Percentiles rank a stretch among this genome's conserved stretches.
Evolutionary conservation across 225 moss, liverwort and hornwort species (phyloP).

Genomic region (Sphagnum contortum): DNA sequence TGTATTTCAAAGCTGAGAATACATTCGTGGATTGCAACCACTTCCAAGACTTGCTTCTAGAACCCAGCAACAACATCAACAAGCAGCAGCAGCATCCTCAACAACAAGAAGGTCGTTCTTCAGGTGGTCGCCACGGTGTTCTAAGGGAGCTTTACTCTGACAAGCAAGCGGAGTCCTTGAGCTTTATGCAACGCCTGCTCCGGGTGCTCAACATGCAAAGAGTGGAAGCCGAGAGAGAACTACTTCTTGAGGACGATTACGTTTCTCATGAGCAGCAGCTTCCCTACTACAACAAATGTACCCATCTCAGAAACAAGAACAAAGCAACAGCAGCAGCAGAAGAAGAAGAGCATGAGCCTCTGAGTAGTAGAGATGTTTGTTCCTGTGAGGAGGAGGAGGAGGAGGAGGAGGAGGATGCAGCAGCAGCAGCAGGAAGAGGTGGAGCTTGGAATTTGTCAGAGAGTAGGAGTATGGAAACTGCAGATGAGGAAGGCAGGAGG

Average conservation of each 20-base stretch:
- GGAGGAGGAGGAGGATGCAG: too few species aligned
- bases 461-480: slow-evolving; percentile 2
- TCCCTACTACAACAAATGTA: too few species aligned
- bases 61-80: too few species aligned
- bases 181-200: slow-evolving; percentile 52
- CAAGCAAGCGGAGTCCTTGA: slow-evolving; percentile 54
- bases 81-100: too few species aligned
- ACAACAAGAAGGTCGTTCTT: slow-evolving; percentile 29
- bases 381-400: too few species aligned
- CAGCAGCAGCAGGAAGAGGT: too few species aligned
- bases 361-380: too few species aligned
- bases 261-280: too few species aligned
- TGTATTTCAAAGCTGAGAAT: slow-evolving; percentile 12
- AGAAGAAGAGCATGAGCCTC: too few species aligned
- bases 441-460: too few species aligned
- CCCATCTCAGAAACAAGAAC: too few species aligned
- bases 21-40: slow-evolving; percentile 51
- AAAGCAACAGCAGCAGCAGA: too few species aligned
- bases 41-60: slow-evolving; percentile 39
- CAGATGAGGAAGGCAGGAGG: slow-evolving; percentile 32
- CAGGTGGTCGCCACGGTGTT: slow-evolving; percentile 32
- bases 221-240: slow-evolving; percentile 38
- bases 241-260: background rate
- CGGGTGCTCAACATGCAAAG: slow-evolving; percentile 45
- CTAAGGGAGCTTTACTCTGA: slow-evolving; percentile 48